phyloP scores from a whole-genome alignment of 1,284 basidiomycete genomes.

The Cutaneotrichosporon spelunceum region DNA sequence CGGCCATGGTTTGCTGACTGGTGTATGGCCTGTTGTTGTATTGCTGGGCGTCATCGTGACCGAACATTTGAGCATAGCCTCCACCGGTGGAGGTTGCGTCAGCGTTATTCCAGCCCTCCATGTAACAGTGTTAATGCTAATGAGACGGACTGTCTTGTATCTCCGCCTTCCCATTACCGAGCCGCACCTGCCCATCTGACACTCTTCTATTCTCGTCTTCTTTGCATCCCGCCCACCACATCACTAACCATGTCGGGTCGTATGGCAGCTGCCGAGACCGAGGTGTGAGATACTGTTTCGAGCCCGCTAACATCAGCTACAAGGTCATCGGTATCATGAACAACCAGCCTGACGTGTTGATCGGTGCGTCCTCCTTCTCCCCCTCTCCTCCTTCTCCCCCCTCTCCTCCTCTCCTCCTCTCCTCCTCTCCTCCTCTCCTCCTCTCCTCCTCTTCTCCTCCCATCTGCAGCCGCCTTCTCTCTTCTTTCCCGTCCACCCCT shows the following conservation, averaged over 20 bases:
- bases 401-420: no score
- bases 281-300: slow-evolving; percentile 1
- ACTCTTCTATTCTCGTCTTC: not conserved
- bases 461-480: no score
- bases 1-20: slow-evolving; percentile 1
- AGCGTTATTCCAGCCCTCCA: not conserved
- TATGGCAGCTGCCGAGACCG: slow-evolving; percentile 6
- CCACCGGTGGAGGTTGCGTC: not conserved
- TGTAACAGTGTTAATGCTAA: no score
- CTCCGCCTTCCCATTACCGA: no score
- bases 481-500: no score
- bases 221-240: not conserved
- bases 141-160: no score
- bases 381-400: not conserved
- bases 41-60: not conserved
- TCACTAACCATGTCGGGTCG: not conserved
- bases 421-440: not conserved
- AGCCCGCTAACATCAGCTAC: slow-evolving; percentile 13
- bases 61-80: not conserved
- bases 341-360: slow-evolving; percentile 34
- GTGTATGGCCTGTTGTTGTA: not conserved
- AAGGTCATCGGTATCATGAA: slow-evolving; percentile 25
- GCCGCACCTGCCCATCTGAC: no score
- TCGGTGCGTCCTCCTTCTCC: slow-evolving; percentile 24
- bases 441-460: not conserved